phyloP scores from a whole-genome alignment of 345 rosid species.

The Streptanthus diversifolius region DNA sequence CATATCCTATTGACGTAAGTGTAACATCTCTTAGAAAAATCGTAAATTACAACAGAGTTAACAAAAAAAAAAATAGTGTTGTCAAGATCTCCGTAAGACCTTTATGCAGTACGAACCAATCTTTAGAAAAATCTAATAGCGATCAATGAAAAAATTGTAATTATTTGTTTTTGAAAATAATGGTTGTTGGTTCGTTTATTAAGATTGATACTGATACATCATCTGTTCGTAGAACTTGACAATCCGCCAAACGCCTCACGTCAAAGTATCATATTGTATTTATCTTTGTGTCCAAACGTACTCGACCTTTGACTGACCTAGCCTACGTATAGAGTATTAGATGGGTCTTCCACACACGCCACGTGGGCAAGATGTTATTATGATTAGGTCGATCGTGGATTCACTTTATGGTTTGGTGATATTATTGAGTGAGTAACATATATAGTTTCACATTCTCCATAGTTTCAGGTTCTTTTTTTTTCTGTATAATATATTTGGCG shows the following conservation, averaged over 20 bases:
- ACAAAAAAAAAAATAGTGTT: neutral
- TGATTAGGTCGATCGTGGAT: neutral
- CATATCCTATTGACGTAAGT: neutral
- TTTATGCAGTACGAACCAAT: neutral
- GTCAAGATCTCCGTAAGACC: neutral
- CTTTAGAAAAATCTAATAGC: neutral
- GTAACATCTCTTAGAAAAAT: neutral
- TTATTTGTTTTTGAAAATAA: neutral
- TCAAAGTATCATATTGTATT: constrained; percentile 12
- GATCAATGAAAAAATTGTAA: neutral
- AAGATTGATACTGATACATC: neutral
- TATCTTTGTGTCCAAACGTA: constrained; percentile 22
- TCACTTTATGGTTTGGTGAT: neutral
- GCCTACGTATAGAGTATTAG: constrained; percentile 1
- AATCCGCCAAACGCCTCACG: constrained; percentile 23
- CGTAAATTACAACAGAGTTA: neutral
- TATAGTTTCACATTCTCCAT: neutral
- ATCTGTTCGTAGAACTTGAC: neutral
- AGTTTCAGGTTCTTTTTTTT: neutral
- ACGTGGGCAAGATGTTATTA: neutral
- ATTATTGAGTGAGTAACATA: neutral
- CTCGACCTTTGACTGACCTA: constrained; percentile 1
- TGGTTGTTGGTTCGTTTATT: constrained; percentile 3
- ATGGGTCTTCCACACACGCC: neutral
- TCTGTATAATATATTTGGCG: neutral